Conservation (phyloP, 768 basidiomycete genomes). For the Tubosaeta sp. region DNA sequence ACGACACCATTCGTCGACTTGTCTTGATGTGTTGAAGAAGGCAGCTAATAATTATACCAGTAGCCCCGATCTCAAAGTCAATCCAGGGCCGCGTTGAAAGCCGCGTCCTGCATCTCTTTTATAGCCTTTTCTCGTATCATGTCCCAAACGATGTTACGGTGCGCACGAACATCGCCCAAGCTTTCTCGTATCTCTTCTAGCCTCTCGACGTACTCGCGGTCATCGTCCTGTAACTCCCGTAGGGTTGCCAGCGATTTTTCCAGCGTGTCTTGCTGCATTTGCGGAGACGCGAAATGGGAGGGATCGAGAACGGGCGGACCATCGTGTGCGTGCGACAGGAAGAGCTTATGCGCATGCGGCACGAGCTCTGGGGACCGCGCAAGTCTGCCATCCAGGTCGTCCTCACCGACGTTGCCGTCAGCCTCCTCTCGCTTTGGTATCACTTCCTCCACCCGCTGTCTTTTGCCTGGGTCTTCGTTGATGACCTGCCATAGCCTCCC, state of each 20-base stretch:
- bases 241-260: conserved; percentile 72
- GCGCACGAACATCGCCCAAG: conserved; percentile 67
- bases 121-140: conserved; percentile 70
- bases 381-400: conserved; percentile 39
- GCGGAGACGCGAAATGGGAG: conserved; percentile 60
- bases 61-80: conserved; percentile 5
- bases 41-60: not conserved
- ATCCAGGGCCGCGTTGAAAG: conserved; percentile 34
- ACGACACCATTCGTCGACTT: not conserved
- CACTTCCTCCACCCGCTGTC: conserved; percentile 35
- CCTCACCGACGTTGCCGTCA: conserved; percentile 47
- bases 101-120: conserved; percentile 68
- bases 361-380: conserved; percentile 65
- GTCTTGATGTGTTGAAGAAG: not conserved
- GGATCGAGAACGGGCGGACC: conserved; percentile 47
- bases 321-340: conserved; percentile 52
- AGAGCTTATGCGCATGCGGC: conserved; percentile 61
- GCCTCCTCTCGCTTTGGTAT: conserved; percentile 68
- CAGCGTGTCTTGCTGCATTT: conserved; percentile 63
- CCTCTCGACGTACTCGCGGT: conserved; percentile 80
- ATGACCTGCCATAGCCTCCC: conserved; percentile 81
- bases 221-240: conserved; percentile 82
- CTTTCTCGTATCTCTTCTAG: conserved; percentile 80
- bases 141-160: conserved; percentile 73
- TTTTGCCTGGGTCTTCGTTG: conserved; percentile 58